Percentiles rank a stretch among this genome's conserved stretches.
These are phyloP conservation scores for Eucalyptus pauciflora DNA, from an alignment of 345 rosid genomes.

Conservation along the genomic window DNA sequence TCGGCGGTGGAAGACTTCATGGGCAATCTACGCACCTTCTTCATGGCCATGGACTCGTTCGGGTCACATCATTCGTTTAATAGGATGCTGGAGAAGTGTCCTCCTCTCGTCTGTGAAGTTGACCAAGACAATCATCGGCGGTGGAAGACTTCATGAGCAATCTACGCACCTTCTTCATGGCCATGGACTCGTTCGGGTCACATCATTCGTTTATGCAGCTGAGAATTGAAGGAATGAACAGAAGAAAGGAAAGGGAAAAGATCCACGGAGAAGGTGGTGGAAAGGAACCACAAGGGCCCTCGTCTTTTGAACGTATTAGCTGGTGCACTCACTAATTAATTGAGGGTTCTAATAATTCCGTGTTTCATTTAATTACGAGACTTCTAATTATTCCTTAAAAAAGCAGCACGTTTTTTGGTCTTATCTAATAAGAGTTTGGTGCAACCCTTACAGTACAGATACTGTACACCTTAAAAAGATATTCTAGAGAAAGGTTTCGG, in stretches of 20 bases:
- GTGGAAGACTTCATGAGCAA: background rate
- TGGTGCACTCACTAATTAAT: constrained; percentile 12
- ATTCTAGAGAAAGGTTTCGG: background rate
- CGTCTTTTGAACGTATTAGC: background rate
- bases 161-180: background rate
- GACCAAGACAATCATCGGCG: background rate
- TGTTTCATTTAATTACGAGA: background rate
- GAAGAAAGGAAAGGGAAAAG: background rate
- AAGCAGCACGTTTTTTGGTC: background rate
- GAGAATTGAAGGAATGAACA: background rate
- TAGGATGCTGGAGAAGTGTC: background rate
- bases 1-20: too few relatives aligned
- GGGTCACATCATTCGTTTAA: too few relatives aligned
- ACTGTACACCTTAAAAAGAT: background rate
- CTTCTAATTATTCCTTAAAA: background rate
- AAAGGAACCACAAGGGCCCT: background rate
- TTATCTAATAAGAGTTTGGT: background rate
- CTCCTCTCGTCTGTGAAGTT: background rate
- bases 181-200: background rate
- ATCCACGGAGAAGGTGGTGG: background rate
- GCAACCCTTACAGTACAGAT: background rate
- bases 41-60: too few relatives aligned
- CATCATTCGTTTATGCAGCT: background rate
- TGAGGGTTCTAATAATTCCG: background rate
- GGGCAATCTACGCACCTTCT: too few relatives aligned